These are phyloP conservation scores for Oryza brachyantha DNA, from an alignment of 176 grass and related monocot species.

Conservation along the genomic window DNA sequence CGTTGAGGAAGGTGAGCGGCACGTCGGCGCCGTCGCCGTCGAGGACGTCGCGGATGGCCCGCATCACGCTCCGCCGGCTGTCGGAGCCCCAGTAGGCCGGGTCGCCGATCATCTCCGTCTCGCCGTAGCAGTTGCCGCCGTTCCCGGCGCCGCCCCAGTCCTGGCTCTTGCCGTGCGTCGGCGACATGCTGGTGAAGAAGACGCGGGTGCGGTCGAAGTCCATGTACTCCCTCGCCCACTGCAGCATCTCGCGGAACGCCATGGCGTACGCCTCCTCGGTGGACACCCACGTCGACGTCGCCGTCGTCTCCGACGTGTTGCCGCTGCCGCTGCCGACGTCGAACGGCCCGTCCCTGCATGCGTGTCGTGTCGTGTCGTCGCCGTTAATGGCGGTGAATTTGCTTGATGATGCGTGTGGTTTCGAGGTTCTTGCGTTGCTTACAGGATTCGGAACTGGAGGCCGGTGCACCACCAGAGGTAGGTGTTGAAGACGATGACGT, in stretches of 20 bases:
- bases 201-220: constrained; percentile 58
- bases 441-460: constrained; percentile 70
- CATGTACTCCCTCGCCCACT: constrained; percentile 74
- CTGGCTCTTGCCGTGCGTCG: constrained; percentile 74
- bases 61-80: constrained; percentile 64
- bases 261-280: constrained; percentile 82
- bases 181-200: constrained; percentile 91
- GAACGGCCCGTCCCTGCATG: constrained; percentile 45
- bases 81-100: constrained; percentile 74
- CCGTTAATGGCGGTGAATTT: not conserved
- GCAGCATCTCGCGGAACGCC: constrained; percentile 65
- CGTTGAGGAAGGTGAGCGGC: constrained; percentile 57
- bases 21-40: constrained; percentile 51
- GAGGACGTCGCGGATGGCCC: constrained; percentile 49
- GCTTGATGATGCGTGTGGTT: not conserved
- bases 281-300: constrained; percentile 42
- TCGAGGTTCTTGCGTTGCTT: not conserved
- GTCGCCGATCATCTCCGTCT: constrained; percentile 73
- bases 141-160: constrained; percentile 56
- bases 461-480: constrained; percentile 98
- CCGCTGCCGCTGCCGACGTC: not conserved
- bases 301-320: not conserved
- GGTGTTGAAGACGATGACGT: constrained; percentile 76
- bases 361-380: too few species aligned
- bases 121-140: constrained; percentile 78